These are phyloP conservation scores for Emergomyces orientalis DNA, from an alignment of 2,329 filamentous ascomycete species.

Conservation along the genomic window DNA sequence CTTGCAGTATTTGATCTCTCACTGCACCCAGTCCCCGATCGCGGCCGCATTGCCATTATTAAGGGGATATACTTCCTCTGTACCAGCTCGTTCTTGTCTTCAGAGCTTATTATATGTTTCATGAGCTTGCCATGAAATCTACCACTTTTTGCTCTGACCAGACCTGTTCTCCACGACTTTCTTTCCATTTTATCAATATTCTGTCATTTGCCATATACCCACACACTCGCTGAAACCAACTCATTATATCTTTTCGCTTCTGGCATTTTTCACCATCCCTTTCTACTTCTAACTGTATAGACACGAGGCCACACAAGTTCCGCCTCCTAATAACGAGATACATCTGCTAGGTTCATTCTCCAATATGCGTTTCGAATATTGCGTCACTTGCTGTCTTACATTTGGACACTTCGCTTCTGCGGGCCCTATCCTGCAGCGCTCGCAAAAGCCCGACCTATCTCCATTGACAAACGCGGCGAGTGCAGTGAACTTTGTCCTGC, in stretches of 20 bases:
- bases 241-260: neutral
- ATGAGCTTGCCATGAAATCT: conserved; percentile 1
- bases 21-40: neutral
- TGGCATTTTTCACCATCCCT: neutral
- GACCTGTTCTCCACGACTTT: neutral
- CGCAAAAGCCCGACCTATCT: neutral
- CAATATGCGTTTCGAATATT: neutral
- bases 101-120: neutral
- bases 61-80: neutral
- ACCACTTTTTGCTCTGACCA: neutral
- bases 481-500: neutral
- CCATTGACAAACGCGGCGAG: neutral
- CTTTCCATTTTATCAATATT: neutral
- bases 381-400: neutral
- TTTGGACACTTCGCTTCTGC: neutral
- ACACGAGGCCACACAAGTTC: neutral
- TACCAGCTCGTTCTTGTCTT: neutral
- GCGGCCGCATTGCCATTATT: neutral
- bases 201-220: neutral
- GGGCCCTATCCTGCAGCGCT: neutral
- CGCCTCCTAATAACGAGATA: neutral
- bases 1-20: neutral
- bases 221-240: neutral
- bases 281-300: neutral
- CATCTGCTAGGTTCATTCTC: neutral